These are phyloP conservation scores for Argentina anserina DNA, from an alignment of 306 rosid species.

Conservation along the genomic window DNA sequence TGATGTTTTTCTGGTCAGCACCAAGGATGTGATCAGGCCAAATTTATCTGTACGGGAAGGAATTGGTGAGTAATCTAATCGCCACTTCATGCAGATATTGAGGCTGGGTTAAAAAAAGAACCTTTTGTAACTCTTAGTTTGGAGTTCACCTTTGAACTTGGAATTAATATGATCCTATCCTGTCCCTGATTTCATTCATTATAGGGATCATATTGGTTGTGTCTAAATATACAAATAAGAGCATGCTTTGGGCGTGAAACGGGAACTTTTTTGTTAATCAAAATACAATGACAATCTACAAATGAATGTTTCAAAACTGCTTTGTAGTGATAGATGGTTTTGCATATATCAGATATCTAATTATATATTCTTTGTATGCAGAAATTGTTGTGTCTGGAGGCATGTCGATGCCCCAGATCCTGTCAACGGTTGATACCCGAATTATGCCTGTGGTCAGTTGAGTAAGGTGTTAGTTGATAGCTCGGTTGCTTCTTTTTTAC, in stretches of 20 bases:
- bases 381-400: constrained; percentile 94
- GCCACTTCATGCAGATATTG: constrained; percentile 19
- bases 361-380: constrained; percentile 36
- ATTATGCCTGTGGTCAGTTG: constrained; percentile 45
- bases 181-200: not conserved
- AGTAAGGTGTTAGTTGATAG: constrained; percentile 29
- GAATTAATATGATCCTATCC: constrained; percentile 1
- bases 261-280: not conserved
- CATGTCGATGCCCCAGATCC: constrained; percentile 91
- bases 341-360: not conserved
- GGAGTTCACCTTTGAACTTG: not conserved
- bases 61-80: constrained; percentile 57
- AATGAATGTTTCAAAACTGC: not conserved
- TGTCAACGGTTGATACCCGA: constrained; percentile 55
- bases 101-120: constrained; percentile 5
- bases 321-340: not conserved
- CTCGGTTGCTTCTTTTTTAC: constrained; percentile 23
- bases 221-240: not conserved
- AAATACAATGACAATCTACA: not conserved
- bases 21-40: constrained; percentile 78
- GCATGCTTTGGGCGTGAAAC: not conserved
- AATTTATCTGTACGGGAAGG: constrained; percentile 91
- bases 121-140: not conserved
- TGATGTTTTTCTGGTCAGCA: constrained; percentile 69
- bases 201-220: not conserved